Evolutionary conservation across 192 early-diverging fungal genomes (phyloP).

Genomic region (Entomortierella chlamydospora): DNA sequence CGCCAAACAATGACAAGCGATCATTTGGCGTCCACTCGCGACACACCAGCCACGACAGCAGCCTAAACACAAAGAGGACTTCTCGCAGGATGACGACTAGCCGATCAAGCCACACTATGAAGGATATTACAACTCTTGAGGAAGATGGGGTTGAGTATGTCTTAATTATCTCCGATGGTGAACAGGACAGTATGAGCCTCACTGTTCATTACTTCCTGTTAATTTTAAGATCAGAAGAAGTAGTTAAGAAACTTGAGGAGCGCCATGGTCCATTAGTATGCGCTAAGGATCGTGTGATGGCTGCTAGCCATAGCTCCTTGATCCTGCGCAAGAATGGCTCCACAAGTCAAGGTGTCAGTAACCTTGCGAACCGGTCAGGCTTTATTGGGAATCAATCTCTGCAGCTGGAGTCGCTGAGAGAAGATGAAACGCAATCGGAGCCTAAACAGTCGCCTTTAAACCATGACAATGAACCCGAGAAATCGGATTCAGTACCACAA

Average conservation of each 20-base stretch:
- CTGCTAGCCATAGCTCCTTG: slow-evolving; percentile 15
- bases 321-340: slow-evolving; percentile 6
- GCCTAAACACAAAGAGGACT: slow-evolving; percentile 23
- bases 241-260: slow-evolving; percentile 53
- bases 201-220: slow-evolving; percentile 49
- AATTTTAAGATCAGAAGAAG: slow-evolving; percentile 43
- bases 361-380: background rate
- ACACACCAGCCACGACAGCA: slow-evolving; percentile 48
- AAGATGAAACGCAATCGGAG: background rate
- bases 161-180: slow-evolving; percentile 37
- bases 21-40: slow-evolving; percentile 29
- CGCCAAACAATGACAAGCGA: slow-evolving; percentile 1
- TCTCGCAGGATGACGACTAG: slow-evolving; percentile 33
- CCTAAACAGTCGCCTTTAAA: background rate
- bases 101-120: slow-evolving; percentile 34
- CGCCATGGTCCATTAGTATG: slow-evolving; percentile 41
- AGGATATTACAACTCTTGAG: slow-evolving; percentile 27
- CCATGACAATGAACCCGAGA: background rate
- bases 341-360: background rate
- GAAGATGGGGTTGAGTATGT: slow-evolving; percentile 51
- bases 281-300: slow-evolving; percentile 33
- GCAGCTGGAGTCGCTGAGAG: background rate
- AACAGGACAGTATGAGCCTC: slow-evolving; percentile 32
- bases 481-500: background rate
- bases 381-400: background rate